Evolutionary conservation across 768 basidiomycete genomes (phyloP), one percentile per base, ranked within the genome.

Genomic region (Mycena vulgaris): DNA sequence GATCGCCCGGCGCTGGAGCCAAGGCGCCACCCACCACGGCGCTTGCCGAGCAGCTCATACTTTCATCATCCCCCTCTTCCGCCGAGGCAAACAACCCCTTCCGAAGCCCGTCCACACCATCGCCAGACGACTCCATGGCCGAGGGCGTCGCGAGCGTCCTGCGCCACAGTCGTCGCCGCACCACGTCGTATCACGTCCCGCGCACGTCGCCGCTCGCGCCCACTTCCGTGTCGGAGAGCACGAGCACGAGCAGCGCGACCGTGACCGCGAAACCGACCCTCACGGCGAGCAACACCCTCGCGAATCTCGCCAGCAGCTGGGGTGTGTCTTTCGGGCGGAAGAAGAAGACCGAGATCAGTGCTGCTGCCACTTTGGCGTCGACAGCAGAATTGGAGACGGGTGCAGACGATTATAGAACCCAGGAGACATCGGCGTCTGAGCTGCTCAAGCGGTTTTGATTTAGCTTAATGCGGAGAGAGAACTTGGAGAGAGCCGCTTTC

Each of bases 21-120:
- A 93, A 94, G 78, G 90, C 90, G 0, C 85, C 87, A 23, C 85
- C 92, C 5, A 93, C 93, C 9, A 93, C 88, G 3, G 93, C 92
- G 8, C 72, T 93, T 37, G 87, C 89, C 30, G 92, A 90, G 28
- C 86, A 86, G 55, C 81, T 85, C 9, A 72, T 73, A n/a, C 58
- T 87, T 27, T 78, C 87, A 16, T 83, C 85, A 10, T 83, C 88
- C 1, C 81, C 85, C 3, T 81, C 88, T 0, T 84, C 87, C 27
- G 80, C 76, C 17, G 84, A 81, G 37, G 80, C 78, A 27, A 83
- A 13, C 33, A 45, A 81, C 69, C 83, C 84, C 11, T 85, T 85
- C 69, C 78, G 79, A 59, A 75, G 82, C 30, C 78, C 83, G 3
- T 77, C 81, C 17, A 86, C 88, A 13, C 89, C 91, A 3, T 90